A percentile compares a stretch with the other conserved stretches of the same genome.
phyloP scores from a whole-genome alignment of 352 stramenopile genomes.

The Globisporangium mamillatum region DNA sequence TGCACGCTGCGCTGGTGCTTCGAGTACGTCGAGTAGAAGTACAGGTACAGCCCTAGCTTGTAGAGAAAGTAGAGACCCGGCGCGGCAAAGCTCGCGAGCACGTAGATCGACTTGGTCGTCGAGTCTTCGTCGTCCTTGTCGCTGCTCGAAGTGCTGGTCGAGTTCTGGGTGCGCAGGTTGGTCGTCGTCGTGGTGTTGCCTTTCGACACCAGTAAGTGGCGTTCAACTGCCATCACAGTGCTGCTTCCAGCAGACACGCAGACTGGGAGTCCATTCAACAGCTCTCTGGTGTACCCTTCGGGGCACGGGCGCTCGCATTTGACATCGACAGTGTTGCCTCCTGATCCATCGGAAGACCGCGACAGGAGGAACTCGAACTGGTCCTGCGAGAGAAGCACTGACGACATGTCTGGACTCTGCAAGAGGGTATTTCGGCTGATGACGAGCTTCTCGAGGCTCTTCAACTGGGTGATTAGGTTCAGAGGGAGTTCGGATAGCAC shows the following conservation, averaged over 20 bases:
- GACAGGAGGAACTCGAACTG: conserved; percentile 6
- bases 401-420: not conserved
- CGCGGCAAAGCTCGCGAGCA: not conserved
- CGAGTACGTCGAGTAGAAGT: conserved; percentile 13
- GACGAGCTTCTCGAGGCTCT: conserved; percentile 23
- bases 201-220: not conserved
- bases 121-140: not conserved
- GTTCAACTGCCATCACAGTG: not conserved
- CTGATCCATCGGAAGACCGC: not conserved
- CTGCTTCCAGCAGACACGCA: not conserved
- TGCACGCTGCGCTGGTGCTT: conserved; percentile 6
- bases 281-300: not conserved
- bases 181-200: not conserved
- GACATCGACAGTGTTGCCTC: not conserved
- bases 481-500: conserved; percentile 21
- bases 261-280: not conserved
- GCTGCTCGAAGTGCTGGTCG: not conserved
- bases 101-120: conserved; percentile 10
- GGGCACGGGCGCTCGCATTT: not conserved
- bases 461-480: conserved; percentile 16
- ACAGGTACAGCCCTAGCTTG: conserved; percentile 6
- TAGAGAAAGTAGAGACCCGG: conserved; percentile 12
- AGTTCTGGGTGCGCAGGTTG: conserved; percentile 5
- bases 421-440: not conserved
- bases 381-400: not conserved